These are phyloP conservation scores for Mycosarcoma mackinlayi DNA, from an alignment of 1,284 basidiomycete genomes.

Conservation along the genomic window DNA sequence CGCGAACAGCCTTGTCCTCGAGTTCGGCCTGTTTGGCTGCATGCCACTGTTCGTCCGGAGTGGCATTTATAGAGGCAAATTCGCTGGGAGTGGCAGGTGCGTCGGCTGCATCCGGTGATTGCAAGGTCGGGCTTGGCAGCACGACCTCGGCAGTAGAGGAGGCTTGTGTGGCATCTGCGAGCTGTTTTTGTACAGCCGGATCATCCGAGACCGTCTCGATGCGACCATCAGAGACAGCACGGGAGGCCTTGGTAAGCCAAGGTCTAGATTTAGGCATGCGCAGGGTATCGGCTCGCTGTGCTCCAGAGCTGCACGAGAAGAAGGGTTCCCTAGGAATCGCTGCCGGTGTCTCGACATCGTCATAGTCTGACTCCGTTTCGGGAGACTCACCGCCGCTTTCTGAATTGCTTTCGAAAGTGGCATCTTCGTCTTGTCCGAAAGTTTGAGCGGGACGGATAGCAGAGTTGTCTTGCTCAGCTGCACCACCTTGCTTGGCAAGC, in stretches of 20 bases:
- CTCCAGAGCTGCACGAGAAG: conserved; percentile 19
- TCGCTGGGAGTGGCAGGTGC: background rate
- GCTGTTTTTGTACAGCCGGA: conserved; percentile 9
- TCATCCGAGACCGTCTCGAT: conserved; percentile 33
- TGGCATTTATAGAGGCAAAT: conserved; percentile 5
- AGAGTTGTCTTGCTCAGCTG: background rate
- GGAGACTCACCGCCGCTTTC: conserved; percentile 35
- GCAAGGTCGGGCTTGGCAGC: too few relatives aligned
- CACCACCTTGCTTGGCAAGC: conserved; percentile 15
- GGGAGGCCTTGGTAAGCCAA: conserved; percentile 41
- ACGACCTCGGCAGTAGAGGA: conserved; percentile 17
- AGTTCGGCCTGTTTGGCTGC: conserved; percentile 60
- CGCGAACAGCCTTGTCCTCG: conserved; percentile 61
- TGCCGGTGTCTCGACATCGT: conserved; percentile 53
- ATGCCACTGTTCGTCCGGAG: conserved; percentile 50
- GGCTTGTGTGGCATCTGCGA: conserved; percentile 9
- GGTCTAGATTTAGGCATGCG: conserved; percentile 37
- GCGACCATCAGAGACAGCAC: conserved; percentile 39
- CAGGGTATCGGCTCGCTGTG: conserved; percentile 21
- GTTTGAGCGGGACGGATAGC: conserved; percentile 1
- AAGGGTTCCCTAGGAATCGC: conserved; percentile 43
- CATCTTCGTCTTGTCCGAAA: conserved; percentile 6
- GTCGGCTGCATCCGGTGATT: conserved; percentile 6
- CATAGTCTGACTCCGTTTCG: conserved; percentile 41
- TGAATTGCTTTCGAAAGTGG: conserved; percentile 17